phyloP scores from a whole-genome alignment of 2,329 filamentous ascomycete genomes.

The Calycina marina region DNA sequence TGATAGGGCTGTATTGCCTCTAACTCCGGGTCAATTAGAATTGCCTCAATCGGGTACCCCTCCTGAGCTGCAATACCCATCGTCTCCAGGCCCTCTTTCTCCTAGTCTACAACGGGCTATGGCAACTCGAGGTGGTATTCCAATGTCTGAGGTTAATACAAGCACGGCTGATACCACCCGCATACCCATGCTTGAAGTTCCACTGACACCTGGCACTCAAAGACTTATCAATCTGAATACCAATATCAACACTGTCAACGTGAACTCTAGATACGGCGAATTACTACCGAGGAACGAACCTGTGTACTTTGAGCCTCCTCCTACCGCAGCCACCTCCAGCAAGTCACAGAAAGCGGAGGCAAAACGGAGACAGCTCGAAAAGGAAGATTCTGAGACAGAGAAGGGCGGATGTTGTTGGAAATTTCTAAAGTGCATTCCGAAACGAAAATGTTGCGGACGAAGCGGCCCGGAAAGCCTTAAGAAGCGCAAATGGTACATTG shows the following conservation, averaged over 20 bases:
- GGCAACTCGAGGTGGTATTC: slow-evolving; percentile 45
- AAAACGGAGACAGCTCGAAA: slow-evolving; percentile 42
- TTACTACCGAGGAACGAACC: slow-evolving; percentile 10
- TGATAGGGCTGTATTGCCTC: neutral
- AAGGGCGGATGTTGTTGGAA: slow-evolving; percentile 48
- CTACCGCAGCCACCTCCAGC: slow-evolving; percentile 9
- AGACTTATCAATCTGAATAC: slow-evolving; percentile 21
- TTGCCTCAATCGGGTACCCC: too few species aligned
- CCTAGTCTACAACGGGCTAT: slow-evolving; percentile 48
- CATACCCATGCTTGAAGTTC: slow-evolving; percentile 45
- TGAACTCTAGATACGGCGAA: slow-evolving; percentile 17
- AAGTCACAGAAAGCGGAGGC: slow-evolving; percentile 21
- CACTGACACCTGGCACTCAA: slow-evolving; percentile 29
- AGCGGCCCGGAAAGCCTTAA: slow-evolving; percentile 48
- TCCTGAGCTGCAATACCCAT: slow-evolving; percentile 38
- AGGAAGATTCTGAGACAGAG: slow-evolving; percentile 45
- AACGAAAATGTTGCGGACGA: slow-evolving; percentile 50
- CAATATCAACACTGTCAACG: too few species aligned
- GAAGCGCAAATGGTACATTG: slow-evolving; percentile 43
- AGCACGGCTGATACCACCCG: too few species aligned
- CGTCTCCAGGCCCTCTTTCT: slow-evolving; percentile 46
- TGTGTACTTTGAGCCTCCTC: slow-evolving; percentile 6
- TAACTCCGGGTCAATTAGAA: slow-evolving; percentile 27
- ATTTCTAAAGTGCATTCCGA: slow-evolving; percentile 47
- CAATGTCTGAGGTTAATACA: slow-evolving; percentile 45